These are phyloP conservation scores for Plectosphaerella cucumerina DNA, from an alignment of 2,329 filamentous ascomycete species.

Conservation along the genomic window DNA sequence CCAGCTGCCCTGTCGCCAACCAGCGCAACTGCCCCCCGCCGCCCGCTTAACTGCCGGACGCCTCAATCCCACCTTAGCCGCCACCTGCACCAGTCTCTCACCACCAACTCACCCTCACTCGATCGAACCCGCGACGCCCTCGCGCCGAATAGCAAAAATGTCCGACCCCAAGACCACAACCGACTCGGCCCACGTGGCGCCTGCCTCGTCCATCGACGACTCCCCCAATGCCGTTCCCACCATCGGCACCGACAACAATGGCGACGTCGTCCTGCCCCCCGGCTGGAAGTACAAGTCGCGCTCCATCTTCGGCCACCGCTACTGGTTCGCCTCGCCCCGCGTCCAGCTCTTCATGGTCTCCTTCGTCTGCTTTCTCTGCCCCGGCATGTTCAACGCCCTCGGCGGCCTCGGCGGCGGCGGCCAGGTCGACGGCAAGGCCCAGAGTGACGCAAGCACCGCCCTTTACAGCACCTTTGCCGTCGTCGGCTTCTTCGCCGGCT, in stretches of 20 bases:
- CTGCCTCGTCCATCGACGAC: not conserved
- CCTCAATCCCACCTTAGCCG: not conserved
- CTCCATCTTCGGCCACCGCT: slow-evolving; percentile 46
- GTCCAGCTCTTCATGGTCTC: slow-evolving; percentile 67
- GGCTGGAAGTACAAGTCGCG: slow-evolving; percentile 67
- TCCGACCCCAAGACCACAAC: slow-evolving; percentile 5
- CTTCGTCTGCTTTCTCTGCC: slow-evolving; percentile 56
- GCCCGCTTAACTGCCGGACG: not conserved
- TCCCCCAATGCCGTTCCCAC: not conserved
- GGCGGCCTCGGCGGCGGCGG: slow-evolving; percentile 62
- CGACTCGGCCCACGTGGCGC: slow-evolving; percentile 2
- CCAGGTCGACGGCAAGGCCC: slow-evolving; percentile 47
- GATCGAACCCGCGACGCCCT: too few species aligned
- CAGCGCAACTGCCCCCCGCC: too few species aligned
- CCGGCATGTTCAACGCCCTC: slow-evolving; percentile 69
- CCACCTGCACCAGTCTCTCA: not conserved
- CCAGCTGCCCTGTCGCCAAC: too few species aligned
- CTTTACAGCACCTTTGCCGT: slow-evolving; percentile 69
- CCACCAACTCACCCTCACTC: too few species aligned
- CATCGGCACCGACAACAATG: slow-evolving; percentile 12
- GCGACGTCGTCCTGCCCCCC: slow-evolving; percentile 29
- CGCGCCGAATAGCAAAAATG: slow-evolving; percentile 1
- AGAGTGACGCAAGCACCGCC: slow-evolving; percentile 65
- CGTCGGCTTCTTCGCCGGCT: slow-evolving; percentile 68
- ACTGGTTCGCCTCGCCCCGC: slow-evolving; percentile 72